These are phyloP conservation scores for Candida adriatica DNA, from an alignment of 805 yeast species.

Conservation along the genomic window DNA sequence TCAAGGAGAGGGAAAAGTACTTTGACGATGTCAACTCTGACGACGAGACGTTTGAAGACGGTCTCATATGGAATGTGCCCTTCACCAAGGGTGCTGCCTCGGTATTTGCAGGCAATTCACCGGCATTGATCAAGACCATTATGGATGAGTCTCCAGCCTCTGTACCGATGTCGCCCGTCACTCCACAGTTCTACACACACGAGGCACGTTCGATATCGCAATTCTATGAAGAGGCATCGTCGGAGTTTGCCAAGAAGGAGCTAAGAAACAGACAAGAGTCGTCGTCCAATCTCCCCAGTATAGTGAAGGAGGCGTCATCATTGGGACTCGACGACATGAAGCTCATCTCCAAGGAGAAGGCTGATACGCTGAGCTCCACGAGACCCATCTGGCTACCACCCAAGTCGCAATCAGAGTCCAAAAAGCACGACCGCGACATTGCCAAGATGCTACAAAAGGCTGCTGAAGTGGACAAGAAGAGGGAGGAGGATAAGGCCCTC, in stretches of 20 bases:
- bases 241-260: slow-evolving; percentile 12
- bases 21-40: slow-evolving; percentile 32
- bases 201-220: slow-evolving; percentile 21
- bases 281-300: slow-evolving; percentile 27
- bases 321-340: slow-evolving; percentile 50
- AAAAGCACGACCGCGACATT: slow-evolving; percentile 50
- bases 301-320: slow-evolving; percentile 29
- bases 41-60: slow-evolving; percentile 30
- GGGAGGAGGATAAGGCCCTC: slow-evolving; percentile 5
- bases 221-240: slow-evolving; percentile 19
- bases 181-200: slow-evolving; percentile 9
- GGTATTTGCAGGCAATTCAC: slow-evolving; percentile 20
- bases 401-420: slow-evolving; percentile 44
- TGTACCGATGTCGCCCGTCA: slow-evolving; percentile 41
- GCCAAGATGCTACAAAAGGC: slow-evolving; percentile 30
- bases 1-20: slow-evolving; percentile 30
- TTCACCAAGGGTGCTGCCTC: slow-evolving; percentile 29
- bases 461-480: slow-evolving; percentile 15
- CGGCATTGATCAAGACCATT: slow-evolving; percentile 16
- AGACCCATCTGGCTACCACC: slow-evolving; percentile 70
- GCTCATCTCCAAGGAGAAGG: slow-evolving; percentile 39
- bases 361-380: slow-evolving; percentile 37
- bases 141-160: slow-evolving; percentile 18
- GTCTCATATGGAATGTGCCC: slow-evolving; percentile 47
- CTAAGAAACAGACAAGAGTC: slow-evolving; percentile 14